Conservation (phyloP, 1,284 basidiomycete species). For the Tetrapyrgos nigripes region DNA sequence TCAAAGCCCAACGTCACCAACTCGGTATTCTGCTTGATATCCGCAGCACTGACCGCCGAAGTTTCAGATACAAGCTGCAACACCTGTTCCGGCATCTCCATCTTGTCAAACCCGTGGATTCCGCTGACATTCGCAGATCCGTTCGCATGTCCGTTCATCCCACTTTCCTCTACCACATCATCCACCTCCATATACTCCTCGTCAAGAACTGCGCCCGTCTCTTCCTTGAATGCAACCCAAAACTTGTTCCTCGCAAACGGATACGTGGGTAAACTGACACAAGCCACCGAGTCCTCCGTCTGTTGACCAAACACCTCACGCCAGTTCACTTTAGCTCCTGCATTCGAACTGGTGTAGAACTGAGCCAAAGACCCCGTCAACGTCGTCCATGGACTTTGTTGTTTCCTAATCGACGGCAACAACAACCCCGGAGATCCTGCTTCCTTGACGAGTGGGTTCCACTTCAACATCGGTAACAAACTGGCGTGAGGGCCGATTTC, state of each 20-base stretch:
- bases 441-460: slow-evolving; percentile 39
- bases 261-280: slow-evolving; percentile 63
- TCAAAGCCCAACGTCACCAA: slow-evolving; percentile 2
- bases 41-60: not conserved
- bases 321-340: slow-evolving; percentile 53
- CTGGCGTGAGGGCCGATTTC: slow-evolving; percentile 70
- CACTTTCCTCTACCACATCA: not conserved
- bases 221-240: slow-evolving; percentile 58
- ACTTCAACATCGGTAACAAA: slow-evolving; percentile 59
- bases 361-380: slow-evolving; percentile 51
- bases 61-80: not conserved
- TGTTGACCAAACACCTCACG: slow-evolving; percentile 48
- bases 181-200: not conserved
- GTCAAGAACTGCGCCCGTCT: not conserved
- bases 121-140: not conserved
- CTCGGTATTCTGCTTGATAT: not conserved
- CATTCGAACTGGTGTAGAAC: slow-evolving; percentile 48
- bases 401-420: slow-evolving; percentile 56
- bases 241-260: slow-evolving; percentile 62
- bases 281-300: slow-evolving; percentile 31
- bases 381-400: slow-evolving; percentile 48
- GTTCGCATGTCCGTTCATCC: not conserved
- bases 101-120: not conserved
- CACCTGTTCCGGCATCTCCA: not conserved
- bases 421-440: slow-evolving; percentile 35